Conservation (phyloP, 352 stramenopile genomes). For the Pythium brassicae region DNA sequence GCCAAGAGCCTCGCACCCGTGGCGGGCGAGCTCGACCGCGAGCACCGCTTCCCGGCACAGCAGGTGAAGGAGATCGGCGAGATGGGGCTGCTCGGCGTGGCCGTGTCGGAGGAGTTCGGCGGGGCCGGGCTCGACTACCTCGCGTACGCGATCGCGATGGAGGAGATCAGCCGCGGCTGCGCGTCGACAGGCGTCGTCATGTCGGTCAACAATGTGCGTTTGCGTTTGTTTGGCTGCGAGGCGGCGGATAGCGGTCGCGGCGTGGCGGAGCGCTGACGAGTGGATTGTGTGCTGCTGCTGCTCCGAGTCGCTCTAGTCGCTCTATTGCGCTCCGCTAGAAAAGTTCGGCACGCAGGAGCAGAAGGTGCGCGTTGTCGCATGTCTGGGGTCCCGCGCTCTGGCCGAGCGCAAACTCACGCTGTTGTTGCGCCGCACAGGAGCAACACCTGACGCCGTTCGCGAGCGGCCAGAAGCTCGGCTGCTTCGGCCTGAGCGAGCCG, state of each 20-base stretch:
- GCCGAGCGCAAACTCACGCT: too few relatives aligned
- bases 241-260: too few relatives aligned
- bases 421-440: too few relatives aligned
- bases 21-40: constrained; percentile 86
- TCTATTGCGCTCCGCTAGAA: constrained; percentile 95
- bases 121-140: constrained; percentile 94
- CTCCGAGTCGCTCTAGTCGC: constrained; percentile 71
- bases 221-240: background rate
- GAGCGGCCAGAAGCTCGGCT: constrained; percentile 89
- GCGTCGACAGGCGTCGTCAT: constrained; percentile 96
- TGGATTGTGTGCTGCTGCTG: constrained; percentile 4
- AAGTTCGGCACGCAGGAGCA: constrained; percentile 91
- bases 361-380: constrained; percentile 65
- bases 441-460: constrained; percentile 88
- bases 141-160: constrained; percentile 97
- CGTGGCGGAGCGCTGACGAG: too few relatives aligned
- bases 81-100: constrained; percentile 96
- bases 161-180: constrained; percentile 96
- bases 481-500: constrained; percentile 93
- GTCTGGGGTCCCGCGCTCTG: too few relatives aligned
- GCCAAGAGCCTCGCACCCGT: constrained; percentile 92
- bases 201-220: constrained; percentile 89
- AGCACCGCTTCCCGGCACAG: constrained; percentile 81
- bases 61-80: constrained; percentile 87
- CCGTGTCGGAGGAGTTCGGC: constrained; percentile 83